These are phyloP conservation scores for Isabelozyma heimii DNA, from an alignment of 805 yeast genomes.

Conservation along the genomic window DNA sequence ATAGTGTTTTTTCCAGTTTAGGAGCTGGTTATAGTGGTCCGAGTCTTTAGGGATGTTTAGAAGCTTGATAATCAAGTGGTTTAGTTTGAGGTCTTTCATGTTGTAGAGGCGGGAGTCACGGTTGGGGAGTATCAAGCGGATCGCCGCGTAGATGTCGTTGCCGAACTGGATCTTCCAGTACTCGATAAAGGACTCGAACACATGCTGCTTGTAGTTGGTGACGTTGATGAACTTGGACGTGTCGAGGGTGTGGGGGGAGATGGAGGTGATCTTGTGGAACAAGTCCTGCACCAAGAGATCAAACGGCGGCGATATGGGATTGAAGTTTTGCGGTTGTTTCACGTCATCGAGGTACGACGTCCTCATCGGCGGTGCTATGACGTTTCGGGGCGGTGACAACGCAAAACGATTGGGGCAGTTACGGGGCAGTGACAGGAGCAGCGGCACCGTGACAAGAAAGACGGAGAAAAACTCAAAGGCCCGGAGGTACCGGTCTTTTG, in stretches of 20 bases:
- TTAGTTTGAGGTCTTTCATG: conserved; percentile 62
- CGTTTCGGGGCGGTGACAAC: not conserved
- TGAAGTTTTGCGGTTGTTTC: conserved; percentile 4
- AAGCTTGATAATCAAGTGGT: conserved; percentile 44
- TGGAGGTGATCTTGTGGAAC: conserved; percentile 38
- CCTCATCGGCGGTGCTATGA: not conserved
- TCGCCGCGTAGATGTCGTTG: conserved; percentile 60
- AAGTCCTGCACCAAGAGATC: conserved; percentile 38
- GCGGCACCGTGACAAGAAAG: too few relatives aligned
- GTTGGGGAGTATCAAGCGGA: conserved; percentile 60
- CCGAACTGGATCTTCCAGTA: conserved; percentile 38
- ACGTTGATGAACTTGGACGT: conserved; percentile 14
- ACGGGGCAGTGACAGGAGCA: too few relatives aligned
- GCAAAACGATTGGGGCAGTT: too few relatives aligned
- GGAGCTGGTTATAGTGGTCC: conserved; percentile 48
- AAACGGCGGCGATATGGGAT: conserved; percentile 31
- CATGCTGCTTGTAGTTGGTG: conserved; percentile 21
- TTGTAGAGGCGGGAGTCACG: conserved; percentile 61
- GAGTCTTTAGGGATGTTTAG: conserved; percentile 60
- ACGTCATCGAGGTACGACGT: conserved; percentile 16
- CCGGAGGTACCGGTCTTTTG: too few relatives aligned
- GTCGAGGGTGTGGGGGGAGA: conserved; percentile 22
- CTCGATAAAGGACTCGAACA: conserved; percentile 26
- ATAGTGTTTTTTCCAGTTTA: conserved; percentile 35
- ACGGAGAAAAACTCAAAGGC: too few relatives aligned